phyloP scores from a whole-genome alignment of 179 eudicot species.

The Nepenthes alata region DNA sequence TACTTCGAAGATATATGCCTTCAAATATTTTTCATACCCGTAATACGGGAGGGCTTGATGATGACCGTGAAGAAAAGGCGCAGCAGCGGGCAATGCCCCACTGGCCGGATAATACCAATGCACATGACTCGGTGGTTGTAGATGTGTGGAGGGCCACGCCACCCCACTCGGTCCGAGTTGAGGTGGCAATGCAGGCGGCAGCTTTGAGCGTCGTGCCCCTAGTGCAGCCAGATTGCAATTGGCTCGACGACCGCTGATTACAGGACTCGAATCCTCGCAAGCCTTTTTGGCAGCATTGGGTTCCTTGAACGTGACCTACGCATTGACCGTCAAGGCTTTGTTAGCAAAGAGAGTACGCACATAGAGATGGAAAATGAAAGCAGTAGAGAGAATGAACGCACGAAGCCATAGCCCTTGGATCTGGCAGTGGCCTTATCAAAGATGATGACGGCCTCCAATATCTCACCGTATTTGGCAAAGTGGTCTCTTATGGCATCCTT shows the following conservation, averaged over 20 bases:
- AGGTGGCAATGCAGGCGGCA: slow-evolving; percentile 7
- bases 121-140: slow-evolving; percentile 21
- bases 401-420: slow-evolving; percentile 97
- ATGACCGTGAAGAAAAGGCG: slow-evolving; percentile 45
- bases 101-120: slow-evolving; percentile 65
- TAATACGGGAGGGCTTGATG: slow-evolving; percentile 44
- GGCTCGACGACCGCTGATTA: slow-evolving; percentile 81
- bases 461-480: slow-evolving; percentile 66
- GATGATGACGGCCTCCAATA: slow-evolving; percentile 86
- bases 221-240: slow-evolving; percentile 91
- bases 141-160: background rate
- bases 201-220: slow-evolving; percentile 68
- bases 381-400: slow-evolving; percentile 19
- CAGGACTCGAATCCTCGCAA: slow-evolving; percentile 84
- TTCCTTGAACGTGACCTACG: slow-evolving; percentile 85
- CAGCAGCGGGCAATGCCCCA: slow-evolving; percentile 21
- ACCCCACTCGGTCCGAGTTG: background rate
- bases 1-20: too few relatives aligned
- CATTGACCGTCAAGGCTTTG: background rate
- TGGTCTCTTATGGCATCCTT: slow-evolving; percentile 60
- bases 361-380: background rate
- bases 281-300: slow-evolving; percentile 83
- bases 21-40: slow-evolving; percentile 21
- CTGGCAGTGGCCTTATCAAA: slow-evolving; percentile 73
- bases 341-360: too few relatives aligned